Conservation (phyloP, 164 flowering plant species). For the Aristolochia contorta region DNA sequence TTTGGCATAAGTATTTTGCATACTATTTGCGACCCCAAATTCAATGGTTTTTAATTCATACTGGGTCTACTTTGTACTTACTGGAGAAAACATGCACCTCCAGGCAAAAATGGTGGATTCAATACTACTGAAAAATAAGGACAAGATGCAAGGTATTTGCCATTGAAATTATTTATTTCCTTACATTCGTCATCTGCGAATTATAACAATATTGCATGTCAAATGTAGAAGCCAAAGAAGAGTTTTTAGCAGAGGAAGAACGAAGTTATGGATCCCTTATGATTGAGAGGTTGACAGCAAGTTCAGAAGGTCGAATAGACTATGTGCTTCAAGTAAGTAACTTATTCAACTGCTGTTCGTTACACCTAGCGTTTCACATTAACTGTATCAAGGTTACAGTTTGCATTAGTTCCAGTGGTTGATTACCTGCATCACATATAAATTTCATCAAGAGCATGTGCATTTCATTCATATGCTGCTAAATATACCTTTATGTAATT, state of each 20-base stretch:
- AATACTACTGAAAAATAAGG: constrained; percentile 39
- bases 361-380: no score
- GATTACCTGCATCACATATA: no score
- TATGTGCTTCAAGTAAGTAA: constrained; percentile 74
- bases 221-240: constrained; percentile 40
- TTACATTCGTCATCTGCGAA: background rate
- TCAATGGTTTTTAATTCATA: background rate
- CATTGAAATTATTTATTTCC: background rate
- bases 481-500: background rate
- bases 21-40: no score
- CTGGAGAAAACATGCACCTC: constrained; percentile 7
- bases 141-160: constrained; percentile 45
- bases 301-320: constrained; percentile 69
- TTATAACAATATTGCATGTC: background rate
- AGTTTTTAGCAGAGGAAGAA: constrained; percentile 31
- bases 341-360: no score
- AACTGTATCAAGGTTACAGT: no score
- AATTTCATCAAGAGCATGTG: no score
- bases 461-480: no score
- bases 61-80: background rate
- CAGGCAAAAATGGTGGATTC: constrained; percentile 65
- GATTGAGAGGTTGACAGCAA: constrained; percentile 80
- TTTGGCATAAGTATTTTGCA: no score
- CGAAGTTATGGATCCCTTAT: constrained; percentile 79
- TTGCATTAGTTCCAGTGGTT: no score